Base-by-base conservation (phyloP, 441 rosid genomes). In the Syzygium syzygioides region DNA sequence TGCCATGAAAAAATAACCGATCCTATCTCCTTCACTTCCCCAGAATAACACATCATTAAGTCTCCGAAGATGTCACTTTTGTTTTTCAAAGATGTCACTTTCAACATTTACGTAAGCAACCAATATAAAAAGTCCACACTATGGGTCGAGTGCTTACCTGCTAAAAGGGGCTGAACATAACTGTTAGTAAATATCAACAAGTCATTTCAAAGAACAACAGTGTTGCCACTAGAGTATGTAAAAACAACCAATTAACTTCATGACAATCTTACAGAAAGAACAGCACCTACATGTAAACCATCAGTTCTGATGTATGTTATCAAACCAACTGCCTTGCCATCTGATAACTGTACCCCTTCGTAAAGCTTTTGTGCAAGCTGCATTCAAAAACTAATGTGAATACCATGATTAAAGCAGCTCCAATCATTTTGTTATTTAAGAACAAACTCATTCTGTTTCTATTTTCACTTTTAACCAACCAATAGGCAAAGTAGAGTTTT, bases 321-420 rank as follows among this genome's bases (percentile, higher is more conserved):
- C 93, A 98, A 91, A 88, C 99, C 99, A 50, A 94, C 93, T 90
- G 96, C 95, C 93, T 93, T 91, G 88, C 96, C 96, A 89, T 96
- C 94, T 37, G 95, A 91, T 76, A 98, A 90, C 66, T 94, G 95
- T 92, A 98, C 91, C 76, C 99, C 99, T 93, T 98, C 99, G 86
- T 98, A 98, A 55, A 98, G 98, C 91, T 96, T 96, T 91, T 98
- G 99, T 48, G 99, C 99, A 90, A 97, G 94, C 99, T 98, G 97
- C 92, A 95, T 68, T 90, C 88, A 91, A 76, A n/a, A 76, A 76
- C 83, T 23, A 41, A 76, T 41, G n/a, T 76, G 53, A 76, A 45
- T 76, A 76, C 7, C 17, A 37, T 71, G 50, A 37, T 20, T 37
- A 71, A 37, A 71, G 83, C 83, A 71, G 17, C 83, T 76, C 4